A percentile compares a stretch with the other conserved stretches of the same genome.
phyloP scores from a whole-genome alignment of 2,329 filamentous ascomycete species.

The Colletotrichum musae region DNA sequence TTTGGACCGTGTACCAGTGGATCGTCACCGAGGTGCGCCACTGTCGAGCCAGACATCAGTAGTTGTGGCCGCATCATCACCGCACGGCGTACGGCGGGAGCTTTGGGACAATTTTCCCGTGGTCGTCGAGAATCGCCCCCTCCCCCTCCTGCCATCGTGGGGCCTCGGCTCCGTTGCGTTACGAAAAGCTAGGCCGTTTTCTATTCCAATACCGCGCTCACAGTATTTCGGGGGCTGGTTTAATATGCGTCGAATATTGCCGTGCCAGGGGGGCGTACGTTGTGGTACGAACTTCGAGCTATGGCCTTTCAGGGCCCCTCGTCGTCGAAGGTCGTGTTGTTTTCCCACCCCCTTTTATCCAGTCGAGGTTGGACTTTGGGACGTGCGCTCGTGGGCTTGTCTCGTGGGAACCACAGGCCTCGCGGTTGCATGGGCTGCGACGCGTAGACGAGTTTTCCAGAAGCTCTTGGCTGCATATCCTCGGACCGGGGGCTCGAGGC shows the following conservation, averaged over 20 bases:
- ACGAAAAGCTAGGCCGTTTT: slow-evolving; percentile 11
- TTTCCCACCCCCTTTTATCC: slow-evolving; percentile 24
- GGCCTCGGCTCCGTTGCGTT: slow-evolving; percentile 12
- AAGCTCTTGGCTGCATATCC: slow-evolving; percentile 24
- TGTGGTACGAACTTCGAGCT: slow-evolving; percentile 9
- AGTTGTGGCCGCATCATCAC: slow-evolving; percentile 26
- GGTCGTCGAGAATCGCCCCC: background rate
- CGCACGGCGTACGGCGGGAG: background rate
- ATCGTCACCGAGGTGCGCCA: background rate
- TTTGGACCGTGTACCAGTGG: slow-evolving; percentile 14
- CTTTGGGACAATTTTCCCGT: slow-evolving; percentile 4
- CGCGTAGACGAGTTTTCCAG: slow-evolving; percentile 31
- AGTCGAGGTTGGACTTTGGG: slow-evolving; percentile 3
- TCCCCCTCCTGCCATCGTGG: background rate
- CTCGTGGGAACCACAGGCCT: slow-evolving; percentile 16
- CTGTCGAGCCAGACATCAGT: background rate
- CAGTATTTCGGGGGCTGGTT: slow-evolving; percentile 27
- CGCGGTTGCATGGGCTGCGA: slow-evolving; percentile 21
- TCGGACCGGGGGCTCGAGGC: slow-evolving; percentile 3
- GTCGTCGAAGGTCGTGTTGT: slow-evolving; percentile 9
- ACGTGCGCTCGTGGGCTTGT: slow-evolving; percentile 26
- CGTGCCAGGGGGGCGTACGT: slow-evolving; percentile 8
- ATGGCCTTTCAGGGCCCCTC: slow-evolving; percentile 23
- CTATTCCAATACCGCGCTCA: background rate
- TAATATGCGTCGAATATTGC: slow-evolving; percentile 33